A percentile compares a stretch with the other conserved stretches of the same genome.
These are phyloP conservation scores for Parmelia sp. DNA, from an alignment of 495 filamentous ascomycete genomes.

Conservation along the genomic window DNA sequence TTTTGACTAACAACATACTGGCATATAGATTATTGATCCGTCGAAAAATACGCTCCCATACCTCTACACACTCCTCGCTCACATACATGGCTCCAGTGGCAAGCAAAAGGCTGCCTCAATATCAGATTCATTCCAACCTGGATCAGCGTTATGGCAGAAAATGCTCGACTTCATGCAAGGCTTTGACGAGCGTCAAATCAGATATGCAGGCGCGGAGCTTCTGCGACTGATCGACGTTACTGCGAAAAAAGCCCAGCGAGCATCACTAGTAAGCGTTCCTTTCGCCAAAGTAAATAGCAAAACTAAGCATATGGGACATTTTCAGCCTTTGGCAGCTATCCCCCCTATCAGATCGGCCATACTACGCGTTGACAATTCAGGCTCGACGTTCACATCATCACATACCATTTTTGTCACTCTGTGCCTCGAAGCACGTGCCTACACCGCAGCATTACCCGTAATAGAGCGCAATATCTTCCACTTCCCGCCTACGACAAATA, in stretches of 20 bases:
- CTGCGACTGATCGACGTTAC: slow-evolving; percentile 46
- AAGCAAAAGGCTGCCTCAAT: slow-evolving; percentile 28
- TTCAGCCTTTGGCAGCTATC: slow-evolving; percentile 54
- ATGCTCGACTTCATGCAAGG: slow-evolving; percentile 41
- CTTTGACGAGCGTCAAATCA: slow-evolving; percentile 54
- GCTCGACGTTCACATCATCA: slow-evolving; percentile 59
- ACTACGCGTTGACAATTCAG: slow-evolving; percentile 65
- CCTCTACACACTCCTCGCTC: slow-evolving; percentile 35
- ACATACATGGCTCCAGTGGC: slow-evolving; percentile 25
- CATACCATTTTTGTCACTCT: slow-evolving; percentile 58
- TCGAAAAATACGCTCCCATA: slow-evolving; percentile 40
- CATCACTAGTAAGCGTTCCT: slow-evolving; percentile 36
- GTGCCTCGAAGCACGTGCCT: slow-evolving; percentile 52
- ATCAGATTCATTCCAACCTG: slow-evolving; percentile 31
- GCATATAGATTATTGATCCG: slow-evolving; percentile 38
- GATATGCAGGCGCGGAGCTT: slow-evolving; percentile 53
- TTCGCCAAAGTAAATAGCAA: not conserved
- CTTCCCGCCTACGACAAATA: slow-evolving; percentile 42
- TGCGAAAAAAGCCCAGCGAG: slow-evolving; percentile 35
- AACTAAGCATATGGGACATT: not conserved
- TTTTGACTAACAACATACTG: slow-evolving; percentile 3
- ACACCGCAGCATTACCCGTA: slow-evolving; percentile 52
- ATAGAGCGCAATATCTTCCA: slow-evolving; percentile 62
- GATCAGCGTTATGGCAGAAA: slow-evolving; percentile 43
- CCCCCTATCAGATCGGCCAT: slow-evolving; percentile 57